phyloP scores from a whole-genome alignment of 371 early-diverging fungal species.

The Rhizopus sp. region DNA sequence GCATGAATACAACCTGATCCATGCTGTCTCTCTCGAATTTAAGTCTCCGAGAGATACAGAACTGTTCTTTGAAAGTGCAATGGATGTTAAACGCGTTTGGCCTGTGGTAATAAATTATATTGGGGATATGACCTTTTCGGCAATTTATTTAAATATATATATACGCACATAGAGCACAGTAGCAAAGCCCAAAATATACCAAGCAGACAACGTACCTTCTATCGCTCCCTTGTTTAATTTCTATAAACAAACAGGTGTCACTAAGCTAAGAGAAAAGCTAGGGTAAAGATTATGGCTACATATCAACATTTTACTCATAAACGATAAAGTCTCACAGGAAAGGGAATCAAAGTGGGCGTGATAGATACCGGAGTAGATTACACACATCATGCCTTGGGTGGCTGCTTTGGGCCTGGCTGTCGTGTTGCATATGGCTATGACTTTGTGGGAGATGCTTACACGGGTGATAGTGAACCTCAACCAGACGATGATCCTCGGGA shows the following conservation, averaged over 20 bases:
- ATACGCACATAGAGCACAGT: conserved; percentile 24
- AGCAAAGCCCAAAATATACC: conserved; percentile 17
- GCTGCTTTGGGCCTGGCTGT: conserved; percentile 62
- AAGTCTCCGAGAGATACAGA: conserved; percentile 24
- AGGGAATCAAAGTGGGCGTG: conserved; percentile 33
- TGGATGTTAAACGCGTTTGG: conserved; percentile 39
- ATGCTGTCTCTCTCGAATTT: conserved; percentile 43
- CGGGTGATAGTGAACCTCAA: conserved; percentile 23
- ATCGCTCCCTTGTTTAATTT: conserved; percentile 25
- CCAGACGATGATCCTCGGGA: conserved; percentile 34
- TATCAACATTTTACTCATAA: neutral
- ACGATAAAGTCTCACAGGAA: conserved; percentile 19
- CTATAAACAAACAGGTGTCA: conserved; percentile 40
- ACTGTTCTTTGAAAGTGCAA: conserved; percentile 29
- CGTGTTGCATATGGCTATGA: conserved; percentile 67
- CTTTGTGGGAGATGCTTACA: conserved; percentile 52
- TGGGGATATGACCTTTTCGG: neutral
- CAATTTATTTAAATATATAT: neutral
- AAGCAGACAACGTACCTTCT: neutral
- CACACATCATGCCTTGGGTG: conserved; percentile 73
- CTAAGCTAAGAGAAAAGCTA: conserved; percentile 29
- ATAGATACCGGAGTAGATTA: conserved; percentile 61
- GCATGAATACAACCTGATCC: conserved; percentile 39
- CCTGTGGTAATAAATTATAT: conserved; percentile 35
- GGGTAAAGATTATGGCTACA: conserved; percentile 19